Evolutionary conservation across 1,139 yeast genomes (phyloP).

Genomic region (Magnusiomyces fungicola): DNA sequence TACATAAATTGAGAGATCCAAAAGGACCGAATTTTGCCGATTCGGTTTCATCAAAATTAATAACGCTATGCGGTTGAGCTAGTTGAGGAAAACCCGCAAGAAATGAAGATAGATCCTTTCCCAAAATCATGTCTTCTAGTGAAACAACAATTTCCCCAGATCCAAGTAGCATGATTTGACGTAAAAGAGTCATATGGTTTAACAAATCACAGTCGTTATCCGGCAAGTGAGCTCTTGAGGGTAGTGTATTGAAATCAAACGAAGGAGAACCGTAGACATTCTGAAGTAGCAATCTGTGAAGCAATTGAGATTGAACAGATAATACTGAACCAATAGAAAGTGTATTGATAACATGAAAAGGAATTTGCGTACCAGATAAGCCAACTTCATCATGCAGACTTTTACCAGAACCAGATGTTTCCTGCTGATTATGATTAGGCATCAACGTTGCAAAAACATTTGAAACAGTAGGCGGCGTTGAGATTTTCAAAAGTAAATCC

Average conservation of each 20-base stretch:
- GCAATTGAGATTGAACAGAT: constrained; percentile 9
- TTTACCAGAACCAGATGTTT: not conserved
- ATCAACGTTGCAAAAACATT: not conserved
- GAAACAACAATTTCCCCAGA: constrained; percentile 12
- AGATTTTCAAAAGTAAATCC: not conserved
- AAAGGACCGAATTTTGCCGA: not conserved
- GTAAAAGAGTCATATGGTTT: constrained; percentile 12
- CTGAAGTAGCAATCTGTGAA: constrained; percentile 8
- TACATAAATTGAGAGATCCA: not conserved
- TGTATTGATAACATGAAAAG: constrained; percentile 7
- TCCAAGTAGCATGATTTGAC: constrained; percentile 11
- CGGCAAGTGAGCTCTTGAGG: no score
- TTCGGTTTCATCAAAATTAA: not conserved
- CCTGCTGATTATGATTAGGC: not conserved
- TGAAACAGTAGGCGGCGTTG: not conserved
- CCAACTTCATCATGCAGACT: not conserved
- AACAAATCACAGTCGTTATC: constrained; percentile 3
- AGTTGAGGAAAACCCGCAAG: not conserved
- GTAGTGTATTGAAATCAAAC: no score
- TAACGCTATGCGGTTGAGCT: not conserved
- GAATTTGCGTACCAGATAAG: not conserved
- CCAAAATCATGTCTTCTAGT: constrained; percentile 14
- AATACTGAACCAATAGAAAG: constrained; percentile 5
- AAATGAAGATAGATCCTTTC: constrained; percentile 5
- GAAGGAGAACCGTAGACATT: constrained; percentile 11